Conservation (phyloP, 805 yeast genomes). For the Saccharomyces mikatae region DNA sequence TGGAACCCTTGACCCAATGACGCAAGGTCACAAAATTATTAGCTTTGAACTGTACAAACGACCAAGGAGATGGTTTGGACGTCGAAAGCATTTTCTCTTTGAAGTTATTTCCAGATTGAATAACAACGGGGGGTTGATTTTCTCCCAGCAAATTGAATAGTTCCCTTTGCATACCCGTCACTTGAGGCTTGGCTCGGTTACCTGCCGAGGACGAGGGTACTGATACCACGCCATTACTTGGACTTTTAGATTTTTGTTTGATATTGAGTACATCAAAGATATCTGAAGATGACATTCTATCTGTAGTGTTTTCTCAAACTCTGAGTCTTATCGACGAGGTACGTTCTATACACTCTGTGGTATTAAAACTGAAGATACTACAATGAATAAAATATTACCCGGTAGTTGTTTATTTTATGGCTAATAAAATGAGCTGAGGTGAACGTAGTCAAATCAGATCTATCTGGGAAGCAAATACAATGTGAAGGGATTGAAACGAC, state of each 20-base stretch:
- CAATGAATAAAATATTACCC: neutral
- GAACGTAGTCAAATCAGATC: neutral
- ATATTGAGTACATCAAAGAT: constrained; percentile 71
- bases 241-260: constrained; percentile 31
- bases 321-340: neutral
- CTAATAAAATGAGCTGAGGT: neutral
- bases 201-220: constrained; percentile 1
- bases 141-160: constrained; percentile 83
- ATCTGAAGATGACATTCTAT: constrained; percentile 43
- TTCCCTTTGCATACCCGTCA: constrained; percentile 81
- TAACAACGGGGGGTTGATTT: constrained; percentile 77
- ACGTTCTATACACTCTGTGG: neutral
- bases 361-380: too few relatives aligned
- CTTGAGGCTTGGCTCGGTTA: constrained; percentile 19
- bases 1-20: constrained; percentile 85
- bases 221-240: constrained; percentile 12
- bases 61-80: constrained; percentile 78
- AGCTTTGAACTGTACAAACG: constrained; percentile 52
- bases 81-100: constrained; percentile 56
- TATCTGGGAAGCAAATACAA: neutral
- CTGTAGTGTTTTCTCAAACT: neutral
- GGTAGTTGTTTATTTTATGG: neutral
- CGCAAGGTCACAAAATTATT: constrained; percentile 47
- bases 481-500: neutral
- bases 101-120: constrained; percentile 40